A percentile compares a stretch with the other conserved stretches of the same genome.
Evolutionary conservation across 192 early-diverging fungal genomes (phyloP).

Genomic region (Rhizophagus sp.): DNA sequence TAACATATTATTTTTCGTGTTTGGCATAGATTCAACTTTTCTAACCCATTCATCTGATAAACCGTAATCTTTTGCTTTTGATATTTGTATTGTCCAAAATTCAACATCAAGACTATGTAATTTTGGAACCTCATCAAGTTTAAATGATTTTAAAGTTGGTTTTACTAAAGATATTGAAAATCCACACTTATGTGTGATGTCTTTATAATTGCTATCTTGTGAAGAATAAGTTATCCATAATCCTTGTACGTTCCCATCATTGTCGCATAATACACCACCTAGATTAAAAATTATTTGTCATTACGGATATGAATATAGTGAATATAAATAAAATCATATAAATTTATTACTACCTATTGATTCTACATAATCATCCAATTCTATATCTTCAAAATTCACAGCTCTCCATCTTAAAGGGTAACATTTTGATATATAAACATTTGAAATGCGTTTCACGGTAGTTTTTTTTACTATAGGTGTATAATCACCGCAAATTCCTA

Average conservation of each 20-base stretch:
- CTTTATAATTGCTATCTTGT: slow-evolving; percentile 66
- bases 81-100: slow-evolving; percentile 59
- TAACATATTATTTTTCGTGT: slow-evolving; percentile 51
- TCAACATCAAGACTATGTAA: slow-evolving; percentile 63
- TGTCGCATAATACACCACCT: slow-evolving; percentile 63
- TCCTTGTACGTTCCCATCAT: slow-evolving; percentile 56
- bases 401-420: slow-evolving; percentile 64
- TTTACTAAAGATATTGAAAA: slow-evolving; percentile 52
- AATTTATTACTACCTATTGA: slow-evolving; percentile 44
- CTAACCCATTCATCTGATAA: slow-evolving; percentile 59
- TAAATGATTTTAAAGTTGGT: slow-evolving; percentile 54
- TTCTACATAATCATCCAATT: slow-evolving; percentile 64
- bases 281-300: not conserved
- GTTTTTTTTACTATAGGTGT: slow-evolving; percentile 62
- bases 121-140: slow-evolving; percentile 47
- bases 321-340: too few relatives aligned
- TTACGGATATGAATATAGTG: too few relatives aligned
- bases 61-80: slow-evolving; percentile 59
- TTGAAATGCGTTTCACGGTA: slow-evolving; percentile 53
- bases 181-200: slow-evolving; percentile 61
- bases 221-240: slow-evolving; percentile 74
- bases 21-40: slow-evolving; percentile 53
- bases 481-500: slow-evolving; percentile 56
- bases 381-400: slow-evolving; percentile 61
- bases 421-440: slow-evolving; percentile 67